A percentile compares a stretch with the other conserved stretches of the same genome.
These are phyloP conservation scores for Fusarium oligoseptatum DNA, from an alignment of 2,329 filamentous ascomycete genomes.

Conservation along the genomic window DNA sequence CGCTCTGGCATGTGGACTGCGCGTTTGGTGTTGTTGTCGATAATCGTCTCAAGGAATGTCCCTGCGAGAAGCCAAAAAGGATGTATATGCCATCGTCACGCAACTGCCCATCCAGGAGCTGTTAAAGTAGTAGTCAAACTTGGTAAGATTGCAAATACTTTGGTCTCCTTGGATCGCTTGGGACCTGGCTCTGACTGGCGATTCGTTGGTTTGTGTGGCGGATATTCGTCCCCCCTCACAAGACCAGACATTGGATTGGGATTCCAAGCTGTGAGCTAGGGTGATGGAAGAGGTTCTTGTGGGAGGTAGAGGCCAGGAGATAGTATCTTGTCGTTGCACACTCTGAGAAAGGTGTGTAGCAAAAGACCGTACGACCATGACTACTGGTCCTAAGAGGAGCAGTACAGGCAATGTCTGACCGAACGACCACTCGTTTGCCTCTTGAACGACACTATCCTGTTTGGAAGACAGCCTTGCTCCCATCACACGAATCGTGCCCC, in stretches of 20 bases:
- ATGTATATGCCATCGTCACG: background rate
- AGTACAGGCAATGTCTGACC: background rate
- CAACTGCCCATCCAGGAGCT: background rate
- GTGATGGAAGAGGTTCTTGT: background rate
- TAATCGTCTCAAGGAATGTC: background rate
- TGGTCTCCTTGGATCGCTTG: background rate
- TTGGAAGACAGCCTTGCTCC: background rate
- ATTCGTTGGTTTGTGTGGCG: background rate
- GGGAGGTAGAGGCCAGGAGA: background rate
- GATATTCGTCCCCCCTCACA: background rate
- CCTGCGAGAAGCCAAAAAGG: background rate
- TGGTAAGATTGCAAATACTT: background rate
- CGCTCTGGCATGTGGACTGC: background rate
- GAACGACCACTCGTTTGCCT: background rate
- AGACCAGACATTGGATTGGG: background rate
- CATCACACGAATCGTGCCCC: background rate
- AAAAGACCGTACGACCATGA: background rate
- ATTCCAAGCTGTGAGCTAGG: background rate
- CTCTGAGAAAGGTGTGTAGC: background rate
- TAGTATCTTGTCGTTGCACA: background rate
- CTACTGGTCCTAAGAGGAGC: background rate
- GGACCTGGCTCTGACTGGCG: background rate
- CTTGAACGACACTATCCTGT: background rate
- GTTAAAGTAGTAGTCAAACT: background rate
- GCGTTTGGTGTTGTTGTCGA: background rate